Conservation (phyloP, 805 yeast genomes). For the Ogataea salicorniae region DNA sequence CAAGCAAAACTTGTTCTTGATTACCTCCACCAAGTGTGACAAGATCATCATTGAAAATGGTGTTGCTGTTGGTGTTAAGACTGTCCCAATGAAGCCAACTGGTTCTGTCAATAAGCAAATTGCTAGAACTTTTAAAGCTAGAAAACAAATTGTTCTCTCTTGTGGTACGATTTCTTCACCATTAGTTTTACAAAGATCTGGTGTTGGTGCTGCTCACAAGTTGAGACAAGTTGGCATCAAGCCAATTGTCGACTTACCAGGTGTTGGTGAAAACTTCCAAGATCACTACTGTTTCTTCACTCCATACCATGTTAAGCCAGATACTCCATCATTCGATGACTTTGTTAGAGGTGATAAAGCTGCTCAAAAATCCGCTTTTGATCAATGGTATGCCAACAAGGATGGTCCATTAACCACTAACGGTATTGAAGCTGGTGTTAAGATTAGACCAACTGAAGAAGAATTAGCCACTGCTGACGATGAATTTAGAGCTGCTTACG, state of each 20-base stretch:
- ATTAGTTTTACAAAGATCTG: conserved; percentile 42
- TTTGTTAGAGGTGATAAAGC: conserved; percentile 24
- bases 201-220: conserved; percentile 32
- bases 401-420: conserved; percentile 27
- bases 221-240: conserved; percentile 25
- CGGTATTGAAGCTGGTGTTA: conserved; percentile 30
- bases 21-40: conserved; percentile 24
- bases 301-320: conserved; percentile 26
- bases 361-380: conserved; percentile 24
- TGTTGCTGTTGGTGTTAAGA: conserved; percentile 21
- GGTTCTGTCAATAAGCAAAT: conserved; percentile 10
- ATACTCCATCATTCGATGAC: conserved; percentile 24
- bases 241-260: conserved; percentile 27
- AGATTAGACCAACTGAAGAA: conserved; percentile 26
- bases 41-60: conserved; percentile 25
- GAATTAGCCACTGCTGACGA: conserved; percentile 24
- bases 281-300: conserved; percentile 28
- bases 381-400: conserved; percentile 28
- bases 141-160: conserved; percentile 39
- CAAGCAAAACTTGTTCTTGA: conserved; percentile 21
- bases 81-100: conserved; percentile 21
- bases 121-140: conserved; percentile 29
- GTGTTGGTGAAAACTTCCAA: conserved; percentile 29
- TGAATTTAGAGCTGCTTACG: conserved; percentile 22
- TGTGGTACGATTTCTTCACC: conserved; percentile 47